These are phyloP conservation scores for Phytophthora megakarya DNA, from an alignment of 352 stramenopile species.

Conservation along the genomic window DNA sequence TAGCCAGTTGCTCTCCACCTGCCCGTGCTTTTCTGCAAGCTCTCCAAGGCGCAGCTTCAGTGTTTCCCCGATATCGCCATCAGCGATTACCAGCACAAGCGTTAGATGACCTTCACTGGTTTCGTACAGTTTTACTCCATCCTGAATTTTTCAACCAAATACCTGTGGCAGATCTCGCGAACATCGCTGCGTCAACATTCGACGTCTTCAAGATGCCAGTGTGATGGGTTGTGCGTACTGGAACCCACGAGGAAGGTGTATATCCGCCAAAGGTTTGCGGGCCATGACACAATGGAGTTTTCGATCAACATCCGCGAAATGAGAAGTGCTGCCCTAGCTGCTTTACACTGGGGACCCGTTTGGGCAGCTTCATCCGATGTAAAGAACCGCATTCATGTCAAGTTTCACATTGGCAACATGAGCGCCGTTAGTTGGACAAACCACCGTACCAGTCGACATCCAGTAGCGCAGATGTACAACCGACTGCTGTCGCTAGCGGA, in stretches of 20 bases:
- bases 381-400: neutral
- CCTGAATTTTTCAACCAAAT: constrained; percentile 2
- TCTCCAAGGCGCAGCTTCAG: neutral
- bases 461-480: constrained; percentile 12
- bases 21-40: neutral
- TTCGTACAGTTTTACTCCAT: neutral
- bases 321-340: constrained; percentile 4
- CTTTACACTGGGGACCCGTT: constrained; percentile 1
- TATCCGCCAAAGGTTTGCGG: constrained; percentile 2
- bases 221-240: constrained; percentile 2
- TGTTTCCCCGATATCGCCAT: neutral
- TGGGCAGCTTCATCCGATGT: neutral
- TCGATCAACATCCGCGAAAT: constrained; percentile 13
- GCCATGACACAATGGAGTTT: neutral
- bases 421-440: constrained; percentile 8
- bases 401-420: constrained; percentile 14
- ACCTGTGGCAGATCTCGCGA: constrained; percentile 4
- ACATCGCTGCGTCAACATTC: neutral
- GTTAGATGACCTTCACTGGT: constrained; percentile 8
- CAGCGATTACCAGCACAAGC: neutral
- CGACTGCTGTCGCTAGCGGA: constrained; percentile 21
- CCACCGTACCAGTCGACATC: neutral
- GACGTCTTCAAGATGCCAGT: constrained; percentile 16
- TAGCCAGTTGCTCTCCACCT: neutral
- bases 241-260: neutral